A percentile compares a stretch with the other conserved stretches of the same genome.
Conservation (phyloP, 768 basidiomycete species). For the Amanita thiersii region DNA sequence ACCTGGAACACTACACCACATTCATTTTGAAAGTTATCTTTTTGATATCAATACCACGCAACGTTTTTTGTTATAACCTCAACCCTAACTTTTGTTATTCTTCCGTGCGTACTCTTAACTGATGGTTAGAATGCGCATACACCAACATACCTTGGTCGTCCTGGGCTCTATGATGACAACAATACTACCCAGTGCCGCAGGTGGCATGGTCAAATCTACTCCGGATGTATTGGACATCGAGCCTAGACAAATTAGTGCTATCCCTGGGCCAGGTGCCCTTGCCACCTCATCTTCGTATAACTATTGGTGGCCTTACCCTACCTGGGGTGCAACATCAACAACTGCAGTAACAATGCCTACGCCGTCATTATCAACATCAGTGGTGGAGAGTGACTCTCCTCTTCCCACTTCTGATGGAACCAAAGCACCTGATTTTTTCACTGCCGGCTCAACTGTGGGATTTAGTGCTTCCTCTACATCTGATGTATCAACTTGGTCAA, state of each 20-base stretch:
- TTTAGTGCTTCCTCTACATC: too few relatives aligned
- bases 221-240: not conserved
- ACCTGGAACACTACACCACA: not conserved
- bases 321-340: conserved; percentile 8
- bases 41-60: not conserved
- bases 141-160: too few relatives aligned
- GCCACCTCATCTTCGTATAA: conserved; percentile 17
- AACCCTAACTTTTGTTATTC: not conserved
- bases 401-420: not conserved
- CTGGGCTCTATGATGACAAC: too few relatives aligned
- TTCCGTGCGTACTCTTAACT: not conserved
- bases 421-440: too few relatives aligned
- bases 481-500: too few relatives aligned
- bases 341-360: conserved; percentile 1
- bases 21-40: too few relatives aligned
- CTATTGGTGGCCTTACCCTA: conserved; percentile 31
- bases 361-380: not conserved
- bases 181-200: too few relatives aligned
- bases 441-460: too few relatives aligned
- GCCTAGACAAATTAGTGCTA: conserved; percentile 6
- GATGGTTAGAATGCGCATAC: not conserved
- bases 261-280: conserved; percentile 3
- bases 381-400: not conserved
- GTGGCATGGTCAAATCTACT: not conserved
- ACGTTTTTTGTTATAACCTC: not conserved